Percentiles rank a stretch among this genome's conserved stretches.
Conservation (phyloP, 352 stramenopile genomes). For the Phytopythium oedochilum region DNA sequence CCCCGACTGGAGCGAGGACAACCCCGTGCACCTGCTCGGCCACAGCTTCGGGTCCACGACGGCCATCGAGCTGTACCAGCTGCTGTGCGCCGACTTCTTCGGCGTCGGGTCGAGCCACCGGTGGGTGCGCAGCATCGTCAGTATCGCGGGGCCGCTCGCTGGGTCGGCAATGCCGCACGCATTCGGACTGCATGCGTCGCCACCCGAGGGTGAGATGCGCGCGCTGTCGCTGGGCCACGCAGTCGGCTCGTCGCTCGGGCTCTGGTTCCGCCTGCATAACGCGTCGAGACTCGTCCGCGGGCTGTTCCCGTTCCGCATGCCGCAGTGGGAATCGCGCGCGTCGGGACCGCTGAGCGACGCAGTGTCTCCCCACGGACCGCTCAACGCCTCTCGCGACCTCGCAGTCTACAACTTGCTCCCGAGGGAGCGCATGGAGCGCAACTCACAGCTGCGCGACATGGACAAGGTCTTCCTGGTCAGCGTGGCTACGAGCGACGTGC, state of each 20-base stretch:
- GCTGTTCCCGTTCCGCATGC: constrained; percentile 58
- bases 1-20: constrained; percentile 37
- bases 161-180: constrained; percentile 28
- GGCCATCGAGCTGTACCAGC: constrained; percentile 68
- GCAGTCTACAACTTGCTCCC: constrained; percentile 50
- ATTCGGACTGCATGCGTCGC: constrained; percentile 18
- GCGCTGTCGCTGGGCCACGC: constrained; percentile 22
- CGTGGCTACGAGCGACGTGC: constrained; percentile 43
- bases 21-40: constrained; percentile 61
- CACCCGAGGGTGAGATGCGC: constrained; percentile 9
- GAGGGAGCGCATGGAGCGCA: constrained; percentile 35
- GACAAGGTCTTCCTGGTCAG: constrained; percentile 53
- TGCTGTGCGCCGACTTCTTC: constrained; percentile 55
- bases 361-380: constrained; percentile 24
- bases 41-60: constrained; percentile 67
- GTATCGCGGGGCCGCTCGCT: constrained; percentile 51
- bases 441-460: constrained; percentile 40
- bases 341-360: constrained; percentile 17
- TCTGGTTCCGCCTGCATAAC: constrained; percentile 45
- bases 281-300: constrained; percentile 24
- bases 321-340: constrained; percentile 34
- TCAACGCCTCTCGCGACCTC: constrained; percentile 42
- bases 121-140: constrained; percentile 53
- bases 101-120: constrained; percentile 37
- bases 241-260: constrained; percentile 17